A percentile compares a stretch with the other conserved stretches of the same genome.
Conservation (phyloP, 2,329 filamentous ascomycete species). For the Aspergillus awamori region DNA sequence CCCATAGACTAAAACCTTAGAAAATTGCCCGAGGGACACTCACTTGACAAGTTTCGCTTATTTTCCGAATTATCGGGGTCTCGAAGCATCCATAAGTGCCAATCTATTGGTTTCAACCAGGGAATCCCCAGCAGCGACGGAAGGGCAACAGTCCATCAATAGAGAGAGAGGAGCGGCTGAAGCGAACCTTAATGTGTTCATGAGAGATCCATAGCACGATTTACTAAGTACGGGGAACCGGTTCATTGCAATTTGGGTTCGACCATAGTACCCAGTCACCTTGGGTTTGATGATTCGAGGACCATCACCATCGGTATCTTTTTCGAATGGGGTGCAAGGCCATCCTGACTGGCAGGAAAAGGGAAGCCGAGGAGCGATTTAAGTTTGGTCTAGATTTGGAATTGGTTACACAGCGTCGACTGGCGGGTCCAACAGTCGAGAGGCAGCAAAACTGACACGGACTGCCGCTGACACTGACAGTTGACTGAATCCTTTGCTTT, state of each 20-base stretch:
- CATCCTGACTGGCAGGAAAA: conserved; percentile 1
- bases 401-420: conserved; percentile 1
- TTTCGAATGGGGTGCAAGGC: not conserved
- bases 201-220: conserved; percentile 8
- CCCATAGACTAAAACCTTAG: conserved; percentile 8
- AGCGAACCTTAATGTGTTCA: conserved; percentile 17
- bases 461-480: not conserved
- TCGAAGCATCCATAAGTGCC: conserved; percentile 14
- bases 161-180: conserved; percentile 10
- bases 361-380: conserved; percentile 4
- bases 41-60: conserved; percentile 19
- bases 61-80: conserved; percentile 23
- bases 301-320: not conserved
- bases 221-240: not conserved
- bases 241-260: conserved; percentile 3
- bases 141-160: conserved; percentile 2
- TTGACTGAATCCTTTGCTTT: not conserved
- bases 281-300: not conserved
- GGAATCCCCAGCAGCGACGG: conserved; percentile 3
- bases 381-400: conserved; percentile 6
- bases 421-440: conserved; percentile 5
- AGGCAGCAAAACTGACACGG: not conserved
- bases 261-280: not conserved
- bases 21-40: conserved; percentile 16
- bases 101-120: conserved; percentile 15